Conservation (phyloP, 768 basidiomycete species). For the Astraeus odoratus region DNA sequence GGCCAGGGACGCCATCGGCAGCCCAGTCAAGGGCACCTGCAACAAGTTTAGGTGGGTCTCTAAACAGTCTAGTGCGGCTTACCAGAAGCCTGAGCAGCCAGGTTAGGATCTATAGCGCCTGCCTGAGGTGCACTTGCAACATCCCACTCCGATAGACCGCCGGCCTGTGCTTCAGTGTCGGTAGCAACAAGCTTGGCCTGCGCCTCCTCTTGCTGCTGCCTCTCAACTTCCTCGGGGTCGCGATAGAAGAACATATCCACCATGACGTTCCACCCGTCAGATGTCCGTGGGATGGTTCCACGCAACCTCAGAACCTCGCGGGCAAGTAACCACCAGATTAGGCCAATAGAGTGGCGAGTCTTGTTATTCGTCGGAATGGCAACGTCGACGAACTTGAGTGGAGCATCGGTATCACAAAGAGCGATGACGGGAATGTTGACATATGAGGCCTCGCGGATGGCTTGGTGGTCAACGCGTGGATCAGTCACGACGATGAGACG, state of each 20-base stretch:
- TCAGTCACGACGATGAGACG: slow-evolving; percentile 98
- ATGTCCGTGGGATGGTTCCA: slow-evolving; percentile 85
- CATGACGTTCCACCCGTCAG: slow-evolving; percentile 97
- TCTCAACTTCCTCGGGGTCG: slow-evolving; percentile 98
- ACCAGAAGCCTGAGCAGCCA: slow-evolving; percentile 60
- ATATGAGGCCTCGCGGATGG: slow-evolving; percentile 98
- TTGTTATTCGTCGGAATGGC: slow-evolving; percentile 99
- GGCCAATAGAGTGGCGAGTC: slow-evolving; percentile 93
- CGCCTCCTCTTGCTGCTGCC: slow-evolving; percentile 92
- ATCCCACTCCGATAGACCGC: slow-evolving; percentile 62
- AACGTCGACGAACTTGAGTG: slow-evolving; percentile 95
- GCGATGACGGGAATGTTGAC: slow-evolving; percentile 99
- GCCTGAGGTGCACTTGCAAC: slow-evolving; percentile 58
- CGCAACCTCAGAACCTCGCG: slow-evolving; percentile 95
- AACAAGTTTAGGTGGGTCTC: slow-evolving; percentile 6
- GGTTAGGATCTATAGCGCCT: slow-evolving; percentile 70
- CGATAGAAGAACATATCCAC: slow-evolving; percentile 99
- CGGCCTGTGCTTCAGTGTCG: slow-evolving; percentile 48
- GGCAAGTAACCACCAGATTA: slow-evolving; percentile 96
- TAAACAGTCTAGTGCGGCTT: slow-evolving; percentile 7
- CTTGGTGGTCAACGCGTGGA: slow-evolving; percentile 99
- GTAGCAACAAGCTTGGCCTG: slow-evolving; percentile 67
- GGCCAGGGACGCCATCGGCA: slow-evolving; percentile 48
- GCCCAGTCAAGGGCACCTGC: slow-evolving; percentile 79
- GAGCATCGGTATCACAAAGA: slow-evolving; percentile 97